Evolutionary conservation across 2,329 filamentous ascomycete genomes (phyloP), one percentile per base, ranked within the genome.

Genomic region (Penicillium sp.): DNA sequence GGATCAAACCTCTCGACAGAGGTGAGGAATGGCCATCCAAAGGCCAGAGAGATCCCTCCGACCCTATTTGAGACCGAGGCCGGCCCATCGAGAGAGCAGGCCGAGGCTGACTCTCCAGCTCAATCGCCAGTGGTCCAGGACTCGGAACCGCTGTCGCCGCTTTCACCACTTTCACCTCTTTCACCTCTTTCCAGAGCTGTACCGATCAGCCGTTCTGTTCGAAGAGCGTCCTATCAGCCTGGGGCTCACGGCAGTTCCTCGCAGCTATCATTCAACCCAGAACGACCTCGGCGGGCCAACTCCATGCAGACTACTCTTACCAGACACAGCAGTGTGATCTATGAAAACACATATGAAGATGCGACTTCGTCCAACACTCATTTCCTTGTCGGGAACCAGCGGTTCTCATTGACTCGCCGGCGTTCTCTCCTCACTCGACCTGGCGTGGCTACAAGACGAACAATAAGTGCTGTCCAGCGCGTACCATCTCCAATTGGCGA

Each of bases 391-490:
- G 70, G 71, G 27, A 70, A 66, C 46, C 72, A 73, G 50, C 69
- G 72, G 9, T 71, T 72, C 56, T 74, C 73, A 14, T 55, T 75
- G 40, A 76, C 72, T n/a, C 74, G 75, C 22, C 71, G 74, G 22
- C 71, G 72, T 18, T 77, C 75, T 33, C 65, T 77, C 9, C 65
- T 75, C 27, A 75, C 69, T 18, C 66, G 69, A 40, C 75, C 72
- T 5, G 74, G 73, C 6, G 62, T 73, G 55, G 75, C 67, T 52
- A 78, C 71, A 19, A 73, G 70, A 62, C 71, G 68, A 60, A 70
- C 69, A n/a, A 65, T 68, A 7, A 69, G 64, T 19, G 59, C 60
- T 4, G 52, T 61, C 47, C 64, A 64, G 19, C 64, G 68, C 27
- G 56, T 63, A 1, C 67, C 68, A 24, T 68, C 68, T 1, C 65